These are phyloP conservation scores for Corinectria fuckeliana DNA, from an alignment of 2,329 filamentous ascomycete species.

Conservation along the genomic window DNA sequence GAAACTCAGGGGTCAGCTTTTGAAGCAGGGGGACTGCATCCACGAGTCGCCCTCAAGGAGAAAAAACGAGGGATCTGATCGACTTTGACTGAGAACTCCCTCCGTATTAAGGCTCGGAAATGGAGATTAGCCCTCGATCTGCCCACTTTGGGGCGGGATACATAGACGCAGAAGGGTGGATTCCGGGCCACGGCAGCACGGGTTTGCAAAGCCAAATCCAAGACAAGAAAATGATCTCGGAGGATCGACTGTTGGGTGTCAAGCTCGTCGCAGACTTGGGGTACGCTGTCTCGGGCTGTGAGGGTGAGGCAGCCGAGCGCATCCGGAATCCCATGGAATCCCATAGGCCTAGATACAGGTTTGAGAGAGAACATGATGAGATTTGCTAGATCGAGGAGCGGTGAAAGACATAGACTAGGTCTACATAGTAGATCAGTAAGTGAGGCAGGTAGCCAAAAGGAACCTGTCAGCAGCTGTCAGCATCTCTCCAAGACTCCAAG, in stretches of 20 bases:
- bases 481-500: neutral
- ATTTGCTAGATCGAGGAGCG: conserved; percentile 1
- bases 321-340: neutral
- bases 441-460: too few relatives aligned
- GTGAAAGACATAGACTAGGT: too few relatives aligned
- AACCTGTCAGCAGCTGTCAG: too few relatives aligned
- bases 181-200: neutral
- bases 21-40: conserved; percentile 20
- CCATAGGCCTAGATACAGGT: neutral
- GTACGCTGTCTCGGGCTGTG: conserved; percentile 3
- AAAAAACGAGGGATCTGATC: conserved; percentile 3
- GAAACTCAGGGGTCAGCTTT: conserved; percentile 33
- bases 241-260: neutral
- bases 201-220: neutral
- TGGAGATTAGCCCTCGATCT: neutral
- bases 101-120: neutral
- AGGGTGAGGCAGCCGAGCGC: neutral
- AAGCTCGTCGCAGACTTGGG: neutral
- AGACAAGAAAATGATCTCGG: conserved; percentile 3
- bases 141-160: neutral
- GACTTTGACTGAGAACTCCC: neutral
- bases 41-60: neutral
- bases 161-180: neutral
- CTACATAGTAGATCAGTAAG: too few relatives aligned
- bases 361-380: conserved; percentile 6